Conservation (phyloP, 1,284 basidiomycete genomes). For the Schizophyllum commune region DNA sequence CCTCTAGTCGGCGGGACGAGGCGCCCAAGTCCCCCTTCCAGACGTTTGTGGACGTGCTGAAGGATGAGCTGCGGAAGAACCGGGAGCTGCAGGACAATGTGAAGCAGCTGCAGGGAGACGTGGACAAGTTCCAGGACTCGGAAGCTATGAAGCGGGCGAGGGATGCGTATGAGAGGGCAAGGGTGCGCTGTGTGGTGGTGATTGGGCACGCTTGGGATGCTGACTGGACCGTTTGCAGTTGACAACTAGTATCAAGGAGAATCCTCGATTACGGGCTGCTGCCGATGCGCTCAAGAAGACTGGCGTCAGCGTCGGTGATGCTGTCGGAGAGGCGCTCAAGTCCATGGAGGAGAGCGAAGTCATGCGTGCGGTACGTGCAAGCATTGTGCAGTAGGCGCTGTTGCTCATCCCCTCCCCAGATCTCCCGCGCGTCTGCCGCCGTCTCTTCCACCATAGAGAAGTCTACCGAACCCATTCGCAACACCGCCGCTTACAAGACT, state of each 20-base stretch:
- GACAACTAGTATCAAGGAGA: conserved; percentile 93
- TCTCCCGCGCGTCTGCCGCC: conserved; percentile 73
- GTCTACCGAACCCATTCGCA: conserved; percentile 89
- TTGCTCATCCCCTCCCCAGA: conserved; percentile 30
- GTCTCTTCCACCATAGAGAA: conserved; percentile 74
- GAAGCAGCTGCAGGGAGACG: conserved; percentile 95
- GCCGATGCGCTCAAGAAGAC: conserved; percentile 86
- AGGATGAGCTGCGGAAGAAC: conserved; percentile 90
- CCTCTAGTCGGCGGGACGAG: conserved; percentile 53
- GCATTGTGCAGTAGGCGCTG: not conserved
- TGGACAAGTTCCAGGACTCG: conserved; percentile 93
- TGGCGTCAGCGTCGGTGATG: conserved; percentile 91
- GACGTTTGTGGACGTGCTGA: conserved; percentile 91
- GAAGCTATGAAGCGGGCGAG: conserved; percentile 92
- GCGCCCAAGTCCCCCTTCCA: conserved; percentile 89
- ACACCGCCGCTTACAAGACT: conserved; percentile 92
- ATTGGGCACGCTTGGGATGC: not conserved
- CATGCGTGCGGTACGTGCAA: conserved; percentile 65
- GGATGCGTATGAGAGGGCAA: conserved; percentile 88
- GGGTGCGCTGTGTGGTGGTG: conserved; percentile 49
- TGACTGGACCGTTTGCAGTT: conserved; percentile 40
- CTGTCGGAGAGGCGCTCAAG: conserved; percentile 84
- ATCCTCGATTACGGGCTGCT: conserved; percentile 84
- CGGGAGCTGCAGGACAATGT: conserved; percentile 94
- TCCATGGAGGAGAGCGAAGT: conserved; percentile 93